These are phyloP conservation scores for Fistulina hepatica DNA, from an alignment of 1,284 basidiomycete genomes.

Conservation along the genomic window DNA sequence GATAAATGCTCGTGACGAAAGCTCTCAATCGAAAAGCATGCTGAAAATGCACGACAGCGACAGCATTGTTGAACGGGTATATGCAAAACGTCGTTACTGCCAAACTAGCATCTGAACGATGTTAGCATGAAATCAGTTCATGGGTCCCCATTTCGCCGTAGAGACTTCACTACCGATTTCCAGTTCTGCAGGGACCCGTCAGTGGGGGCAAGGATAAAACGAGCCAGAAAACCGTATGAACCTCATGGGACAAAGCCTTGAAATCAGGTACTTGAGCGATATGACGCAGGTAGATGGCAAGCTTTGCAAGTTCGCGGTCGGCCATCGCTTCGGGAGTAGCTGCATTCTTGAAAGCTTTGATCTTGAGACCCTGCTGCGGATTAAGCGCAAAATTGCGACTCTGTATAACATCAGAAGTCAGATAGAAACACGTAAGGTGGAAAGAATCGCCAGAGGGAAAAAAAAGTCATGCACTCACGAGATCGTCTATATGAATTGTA, in stretches of 20 bases:
- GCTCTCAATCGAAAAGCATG: too few species aligned
- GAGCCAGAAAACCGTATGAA: too few species aligned
- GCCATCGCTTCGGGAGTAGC: slow-evolving; percentile 48
- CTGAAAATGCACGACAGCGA: too few species aligned
- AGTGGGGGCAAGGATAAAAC: too few species aligned
- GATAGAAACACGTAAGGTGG: slow-evolving; percentile 3
- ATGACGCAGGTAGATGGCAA: slow-evolving; percentile 54
- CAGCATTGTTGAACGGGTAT: too few species aligned
- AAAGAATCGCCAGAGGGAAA: not conserved
- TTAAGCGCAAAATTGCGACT: slow-evolving; percentile 83
- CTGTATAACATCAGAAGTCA: slow-evolving; percentile 22
- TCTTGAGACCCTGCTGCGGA: slow-evolving; percentile 75
- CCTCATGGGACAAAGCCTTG: slow-evolving; percentile 48
- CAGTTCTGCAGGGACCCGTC: too few species aligned
- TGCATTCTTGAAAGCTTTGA: slow-evolving; percentile 70
- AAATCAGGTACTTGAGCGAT: slow-evolving; percentile 46
- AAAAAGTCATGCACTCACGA: slow-evolving; percentile 32
- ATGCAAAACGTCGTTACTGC: too few species aligned
- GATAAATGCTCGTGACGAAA: too few species aligned
- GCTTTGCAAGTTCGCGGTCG: slow-evolving; percentile 58
- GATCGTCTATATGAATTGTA: slow-evolving; percentile 83
- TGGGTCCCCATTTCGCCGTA: too few species aligned
- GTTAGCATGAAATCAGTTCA: too few species aligned
- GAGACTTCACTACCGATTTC: too few species aligned
- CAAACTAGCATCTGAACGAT: too few species aligned